Evolutionary conservation across 2,329 filamentous ascomycete genomes (phyloP), one percentile per base, ranked within the genome.

Genomic region (Polychaeton citri): DNA sequence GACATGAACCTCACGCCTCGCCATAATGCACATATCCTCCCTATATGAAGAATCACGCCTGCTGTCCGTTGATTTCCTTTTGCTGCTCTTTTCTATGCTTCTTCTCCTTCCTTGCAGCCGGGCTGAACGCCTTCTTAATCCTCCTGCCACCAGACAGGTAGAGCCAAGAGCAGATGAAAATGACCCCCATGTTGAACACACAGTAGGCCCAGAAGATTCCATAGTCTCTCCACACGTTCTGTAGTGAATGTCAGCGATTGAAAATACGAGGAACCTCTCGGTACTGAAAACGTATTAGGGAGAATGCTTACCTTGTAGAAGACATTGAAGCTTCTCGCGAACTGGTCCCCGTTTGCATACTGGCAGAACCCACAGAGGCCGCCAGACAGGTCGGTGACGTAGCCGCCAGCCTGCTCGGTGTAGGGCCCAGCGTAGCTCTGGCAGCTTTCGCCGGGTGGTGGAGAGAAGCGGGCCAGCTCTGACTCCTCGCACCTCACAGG

Each of bases 211-310:
- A 81, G 47, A 81, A 60, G 28, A 82, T 64, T 4, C 77, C 79
- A 40, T 73, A 81, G 49, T 82, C 79, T 39, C 76, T 64, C 76
- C 77, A 81, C 67, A 74, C 44, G 79, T 75, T 35, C 80, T 73
- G 2, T 7, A 15, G 3, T 10, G 4, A 7, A 12, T 5, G 24
- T 28, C 24, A 28, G 24, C 24, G 7, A 12, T 7, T 3, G 12
- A 15, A 33, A 33, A 30, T 32, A 24, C 10, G 12, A 12, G 1
- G 46, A 42, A 12, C 5, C 24, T 10, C 5, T 3, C 4, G 4
- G 5, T 4, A 28, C 12, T 5, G 24, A 5, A 7, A 12, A 7
- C 4, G 15, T 28, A 3, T 7, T 5, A 7, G 7, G 15, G 7
- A 7, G 24, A 12, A 12, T 15, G 15, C 24, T 28, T 28, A 28